Evolutionary conservation across 805 yeast genomes (phyloP).

Genomic region (Suhomyces sp.): DNA sequence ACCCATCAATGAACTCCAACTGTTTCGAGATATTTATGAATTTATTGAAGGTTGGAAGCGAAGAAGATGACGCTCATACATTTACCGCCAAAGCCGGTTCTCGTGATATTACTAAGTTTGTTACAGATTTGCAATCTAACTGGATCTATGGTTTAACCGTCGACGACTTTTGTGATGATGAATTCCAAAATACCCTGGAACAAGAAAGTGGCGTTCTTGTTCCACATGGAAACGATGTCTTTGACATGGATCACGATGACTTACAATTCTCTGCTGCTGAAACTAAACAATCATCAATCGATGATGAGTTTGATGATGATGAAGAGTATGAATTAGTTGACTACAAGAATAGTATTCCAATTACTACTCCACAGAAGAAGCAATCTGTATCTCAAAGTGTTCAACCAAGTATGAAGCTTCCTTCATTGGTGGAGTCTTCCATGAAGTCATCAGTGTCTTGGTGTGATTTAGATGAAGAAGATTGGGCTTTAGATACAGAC

Average conservation of each 20-base stretch:
- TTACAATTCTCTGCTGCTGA: conserved; percentile 9
- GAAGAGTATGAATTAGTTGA: conserved; percentile 7
- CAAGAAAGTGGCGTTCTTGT: conserved; percentile 2
- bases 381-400: not conserved
- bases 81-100: conserved; percentile 10
- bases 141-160: conserved; percentile 43
- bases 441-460: conserved; percentile 30
- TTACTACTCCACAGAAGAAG: conserved; percentile 4
- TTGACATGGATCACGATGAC: conserved; percentile 36
- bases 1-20: conserved; percentile 44
- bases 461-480: conserved; percentile 33
- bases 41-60: conserved; percentile 37
- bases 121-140: conserved; percentile 26
- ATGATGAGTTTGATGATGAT: conserved; percentile 7
- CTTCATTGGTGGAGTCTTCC: conserved; percentile 35
- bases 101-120: conserved; percentile 39
- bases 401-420: conserved; percentile 19
- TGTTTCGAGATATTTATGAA: conserved; percentile 44
- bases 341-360: conserved; percentile 9
- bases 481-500: conserved; percentile 11
- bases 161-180: conserved; percentile 40
- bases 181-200: conserved; percentile 6
- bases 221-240: conserved; percentile 28
- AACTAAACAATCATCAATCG: conserved; percentile 8
- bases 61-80: conserved; percentile 27